Base-by-base conservation (phyloP, 2,329 filamentous ascomycete genomes). In the Colletotrichum melonis region DNA sequence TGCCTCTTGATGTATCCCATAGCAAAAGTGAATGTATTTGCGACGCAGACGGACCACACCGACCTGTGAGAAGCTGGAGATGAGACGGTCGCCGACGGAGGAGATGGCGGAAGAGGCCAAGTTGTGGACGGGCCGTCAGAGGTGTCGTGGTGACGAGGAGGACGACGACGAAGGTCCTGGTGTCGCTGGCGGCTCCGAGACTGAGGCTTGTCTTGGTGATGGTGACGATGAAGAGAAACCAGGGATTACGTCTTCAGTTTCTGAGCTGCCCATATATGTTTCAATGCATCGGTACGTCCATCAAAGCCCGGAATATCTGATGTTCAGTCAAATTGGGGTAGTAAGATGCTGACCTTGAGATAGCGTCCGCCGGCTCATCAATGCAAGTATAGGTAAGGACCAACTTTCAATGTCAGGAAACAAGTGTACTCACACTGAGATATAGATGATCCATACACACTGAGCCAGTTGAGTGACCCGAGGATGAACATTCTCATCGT, bases 401-500 rank as follows among this genome's bases (percentile, higher is more conserved):
- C 52, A 5, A 35, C 35, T 9, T n/a, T 1, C 24, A 16, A 7
- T 32, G 14, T 57, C 5, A 14, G 32, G 14, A 49, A 22, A 49
- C 19, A 12, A 5, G 12, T n/a, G 16, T 6, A n/a, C 58, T 69
- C 26, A 67, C 49, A 16, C 14, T 30, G 11, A 24, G 26, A 56
- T 5, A 24, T 69, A 84, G 84, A 85, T 76, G 84, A 86, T 63
- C 82, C 82, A 5, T 86, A 85, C 71, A 85, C 84, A 1, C 76
- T 90, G 70, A 90, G 93, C 63, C 92, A 94, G 79, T 84, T 94
- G 35, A 88, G 89, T 76, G 90, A 91, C 74, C 92, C 91, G 9
- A 88, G 91, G 46, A 91, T 94, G 86, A 93, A 93, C 76, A 86
- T 88, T 38, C 83, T 91, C 14, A 87, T 93, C 60, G 90, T 93